phyloP scores from a whole-genome alignment of 345 rosid genomes.

The Salix brachista region DNA sequence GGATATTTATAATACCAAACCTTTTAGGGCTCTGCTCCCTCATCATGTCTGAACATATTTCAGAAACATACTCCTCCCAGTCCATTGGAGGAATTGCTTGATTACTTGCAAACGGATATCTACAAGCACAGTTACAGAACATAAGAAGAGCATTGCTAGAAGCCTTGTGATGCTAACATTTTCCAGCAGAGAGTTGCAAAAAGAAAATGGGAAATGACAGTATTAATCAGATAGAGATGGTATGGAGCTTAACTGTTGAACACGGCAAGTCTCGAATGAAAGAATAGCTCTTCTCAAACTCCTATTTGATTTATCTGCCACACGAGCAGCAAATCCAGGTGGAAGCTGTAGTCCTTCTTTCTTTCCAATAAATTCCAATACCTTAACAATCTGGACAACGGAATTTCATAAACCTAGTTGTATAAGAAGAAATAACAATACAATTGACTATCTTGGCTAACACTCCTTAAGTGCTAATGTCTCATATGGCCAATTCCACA shows the following conservation, averaged over 20 bases:
- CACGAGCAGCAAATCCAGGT: conserved; percentile 67
- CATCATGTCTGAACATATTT: conserved; percentile 84
- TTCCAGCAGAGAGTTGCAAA: neutral
- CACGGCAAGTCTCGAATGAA: conserved; percentile 81
- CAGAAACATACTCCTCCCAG: conserved; percentile 91
- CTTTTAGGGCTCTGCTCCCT: conserved; percentile 95
- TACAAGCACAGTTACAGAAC: conserved; percentile 17
- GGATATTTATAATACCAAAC: conserved; percentile 22
- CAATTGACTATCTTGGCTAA: neutral
- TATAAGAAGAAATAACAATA: neutral
- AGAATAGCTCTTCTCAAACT: conserved; percentile 83
- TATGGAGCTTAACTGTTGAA: conserved; percentile 65
- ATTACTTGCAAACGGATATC: conserved; percentile 69
- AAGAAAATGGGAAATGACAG: neutral
- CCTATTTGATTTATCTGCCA: conserved; percentile 85
- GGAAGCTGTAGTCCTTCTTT: conserved; percentile 84
- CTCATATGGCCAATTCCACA: neutral
- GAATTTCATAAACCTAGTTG: conserved; percentile 2
- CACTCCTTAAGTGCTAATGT: neutral
- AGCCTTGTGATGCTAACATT: neutral
- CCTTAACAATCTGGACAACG: conserved; percentile 59
- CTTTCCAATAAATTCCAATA: conserved; percentile 76
- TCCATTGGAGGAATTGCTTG: conserved; percentile 87
- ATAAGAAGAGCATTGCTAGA: conserved; percentile 10
- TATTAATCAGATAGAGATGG: neutral